A percentile compares a stretch with the other conserved stretches of the same genome.
phyloP scores from a whole-genome alignment of 225 moss, liverwort and hornwort species.

The Straminergon stramineum region DNA sequence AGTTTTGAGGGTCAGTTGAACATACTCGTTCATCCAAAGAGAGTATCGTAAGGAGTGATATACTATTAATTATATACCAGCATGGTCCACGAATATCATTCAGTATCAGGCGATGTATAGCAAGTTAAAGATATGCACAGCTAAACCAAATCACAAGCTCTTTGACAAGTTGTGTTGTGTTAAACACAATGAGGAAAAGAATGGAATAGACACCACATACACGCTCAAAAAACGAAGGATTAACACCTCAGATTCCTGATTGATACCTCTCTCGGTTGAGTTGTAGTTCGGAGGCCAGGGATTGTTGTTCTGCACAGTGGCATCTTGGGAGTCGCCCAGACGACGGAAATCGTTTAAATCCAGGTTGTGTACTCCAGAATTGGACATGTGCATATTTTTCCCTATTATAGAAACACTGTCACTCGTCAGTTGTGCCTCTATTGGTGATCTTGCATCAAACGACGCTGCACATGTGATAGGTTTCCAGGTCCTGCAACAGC shows the following conservation, averaged over 20 bases:
- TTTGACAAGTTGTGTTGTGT: neutral
- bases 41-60: neutral
- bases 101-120: neutral
- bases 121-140: neutral
- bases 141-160: neutral
- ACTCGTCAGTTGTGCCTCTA: constrained; percentile 5
- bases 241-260: neutral
- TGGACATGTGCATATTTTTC: constrained; percentile 6
- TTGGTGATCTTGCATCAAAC: neutral
- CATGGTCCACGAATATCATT: neutral
- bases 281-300: constrained; percentile 27
- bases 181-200: neutral
- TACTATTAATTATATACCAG: neutral
- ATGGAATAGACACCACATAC: neutral
- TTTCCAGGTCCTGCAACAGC: neutral
- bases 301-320: constrained; percentile 15
- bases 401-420: neutral
- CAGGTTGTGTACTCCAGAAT: constrained; percentile 7
- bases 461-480: neutral
- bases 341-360: constrained; percentile 11
- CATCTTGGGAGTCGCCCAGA: constrained; percentile 6
- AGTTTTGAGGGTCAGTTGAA: neutral
- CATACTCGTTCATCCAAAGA: neutral
- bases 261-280: constrained; percentile 24
- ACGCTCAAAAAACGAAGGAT: neutral